These are phyloP conservation scores for Podosphaera fusca DNA, from an alignment of 2,329 filamentous ascomycete species.

Conservation along the genomic window DNA sequence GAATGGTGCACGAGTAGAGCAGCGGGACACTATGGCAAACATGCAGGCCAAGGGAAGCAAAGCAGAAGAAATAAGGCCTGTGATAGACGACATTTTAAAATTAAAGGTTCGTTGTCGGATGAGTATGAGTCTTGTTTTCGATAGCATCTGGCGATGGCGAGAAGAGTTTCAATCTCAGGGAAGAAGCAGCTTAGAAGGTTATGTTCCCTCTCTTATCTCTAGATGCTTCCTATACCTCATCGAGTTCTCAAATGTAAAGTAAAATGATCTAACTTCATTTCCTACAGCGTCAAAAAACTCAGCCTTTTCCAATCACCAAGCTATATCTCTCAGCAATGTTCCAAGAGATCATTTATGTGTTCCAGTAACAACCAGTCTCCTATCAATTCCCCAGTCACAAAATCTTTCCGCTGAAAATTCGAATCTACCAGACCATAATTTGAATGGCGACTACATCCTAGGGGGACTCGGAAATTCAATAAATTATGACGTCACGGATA, in stretches of 20 bases:
- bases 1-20: slow-evolving; percentile 29
- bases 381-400: slow-evolving; percentile 27
- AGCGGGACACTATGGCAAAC: slow-evolving; percentile 20
- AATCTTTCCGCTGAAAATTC: slow-evolving; percentile 28
- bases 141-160: slow-evolving; percentile 70
- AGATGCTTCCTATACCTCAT: neutral
- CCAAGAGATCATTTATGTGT: neutral
- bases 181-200: slow-evolving; percentile 47
- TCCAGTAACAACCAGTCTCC: neutral
- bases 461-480: neutral
- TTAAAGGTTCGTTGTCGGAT: slow-evolving; percentile 65
- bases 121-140: slow-evolving; percentile 68
- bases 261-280: neutral
- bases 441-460: neutral
- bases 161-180: slow-evolving; percentile 55
- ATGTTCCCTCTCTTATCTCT: slow-evolving; percentile 14
- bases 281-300: slow-evolving; percentile 37
- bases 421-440: neutral
- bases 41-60: slow-evolving; percentile 17
- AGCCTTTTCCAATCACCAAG: slow-evolving; percentile 60
- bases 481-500: slow-evolving; percentile 33
- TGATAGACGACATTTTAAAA: slow-evolving; percentile 46
- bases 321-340: slow-evolving; percentile 35
- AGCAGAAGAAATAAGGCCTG: slow-evolving; percentile 5
- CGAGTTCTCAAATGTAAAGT: neutral